Evolutionary conservation across 1,139 yeast genomes (phyloP), one percentile per base, ranked within the genome.

Genomic region (Yamadazyma pseudoaaseri): DNA sequence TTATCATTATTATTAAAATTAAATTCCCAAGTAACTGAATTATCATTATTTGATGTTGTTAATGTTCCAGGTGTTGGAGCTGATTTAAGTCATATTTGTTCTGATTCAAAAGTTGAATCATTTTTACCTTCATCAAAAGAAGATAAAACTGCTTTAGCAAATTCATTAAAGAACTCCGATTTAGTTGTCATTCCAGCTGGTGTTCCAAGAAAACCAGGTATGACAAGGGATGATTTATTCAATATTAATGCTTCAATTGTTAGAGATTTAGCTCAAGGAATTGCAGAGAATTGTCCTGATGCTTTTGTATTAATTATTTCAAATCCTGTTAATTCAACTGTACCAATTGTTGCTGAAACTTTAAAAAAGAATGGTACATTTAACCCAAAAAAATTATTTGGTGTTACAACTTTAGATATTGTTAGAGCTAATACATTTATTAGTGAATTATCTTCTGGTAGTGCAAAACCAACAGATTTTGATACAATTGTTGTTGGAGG

Each of bases 121-220:
- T 86, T 71, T 72, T 76, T 86, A 44, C 95, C 97, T 46, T 54
- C 67, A 7, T 66, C 71, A 30, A 68, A 57, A 51, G 96, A 87
- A 55, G 79, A 81, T 55, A 81, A 81, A 42, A 63, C 72, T 39
- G 97, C 95, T 34, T 75, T 92, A 56, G 76, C 79, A 51, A 65
- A 67, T 38, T 86, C 97, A 34, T 73, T 92, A 52, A 73, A 79
- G 47, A 92, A 79, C 47, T 74, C 96, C 33, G 94, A 92, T 56
- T 80, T 92, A 48, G 95, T 92, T 41, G 73, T 92, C 50, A 90
- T 92, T 63, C 97, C 98, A 54, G 98, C 98, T 39, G 98, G 98
- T 70, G 96, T 92, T 39, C 98, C 98, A 68, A 86, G 98, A 76
- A 92, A 92, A 75, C 97, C 97, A 47, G 97, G 97, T 60, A 90